phyloP scores from a whole-genome alignment of 2,329 filamentous ascomycete genomes.

The Allantophomopsis lycopodina region DNA sequence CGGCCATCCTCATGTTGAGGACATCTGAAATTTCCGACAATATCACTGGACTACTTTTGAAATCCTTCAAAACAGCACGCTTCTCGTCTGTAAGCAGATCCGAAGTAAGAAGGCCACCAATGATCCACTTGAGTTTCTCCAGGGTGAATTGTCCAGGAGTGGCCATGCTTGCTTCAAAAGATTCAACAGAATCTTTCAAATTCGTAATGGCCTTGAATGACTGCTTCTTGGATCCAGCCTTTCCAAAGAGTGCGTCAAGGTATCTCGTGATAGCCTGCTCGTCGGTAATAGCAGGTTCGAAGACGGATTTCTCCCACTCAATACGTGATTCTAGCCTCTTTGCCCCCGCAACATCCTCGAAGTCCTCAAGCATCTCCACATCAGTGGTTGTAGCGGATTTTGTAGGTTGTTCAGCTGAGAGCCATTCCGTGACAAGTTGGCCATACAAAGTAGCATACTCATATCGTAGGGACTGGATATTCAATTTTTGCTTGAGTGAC shows the following conservation, averaged over 20 bases:
- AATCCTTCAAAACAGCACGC: slow-evolving; percentile 31
- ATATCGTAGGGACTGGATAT: slow-evolving; percentile 36
- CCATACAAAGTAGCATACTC: slow-evolving; percentile 42
- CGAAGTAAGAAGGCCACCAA: slow-evolving; percentile 31
- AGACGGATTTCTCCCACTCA: slow-evolving; percentile 42
- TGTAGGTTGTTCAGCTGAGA: slow-evolving; percentile 19
- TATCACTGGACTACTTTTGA: slow-evolving; percentile 31
- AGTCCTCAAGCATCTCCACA: slow-evolving; percentile 11
- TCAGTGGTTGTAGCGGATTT: slow-evolving; percentile 1
- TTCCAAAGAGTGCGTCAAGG: slow-evolving; percentile 33
- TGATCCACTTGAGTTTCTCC: slow-evolving; percentile 26
- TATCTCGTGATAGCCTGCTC: slow-evolving; percentile 29
- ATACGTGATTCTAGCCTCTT: slow-evolving; percentile 37
- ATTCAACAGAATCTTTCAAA: slow-evolving; percentile 23
- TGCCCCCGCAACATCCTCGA: slow-evolving; percentile 32
- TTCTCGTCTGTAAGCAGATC: slow-evolving; percentile 39
- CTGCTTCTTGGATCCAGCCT: slow-evolving; percentile 18
- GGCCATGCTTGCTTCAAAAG: slow-evolving; percentile 17
- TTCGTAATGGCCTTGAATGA: slow-evolving; percentile 25
- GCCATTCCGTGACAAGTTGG: slow-evolving; percentile 38
- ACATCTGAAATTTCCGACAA: slow-evolving; percentile 40
- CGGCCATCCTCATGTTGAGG: slow-evolving; percentile 38
- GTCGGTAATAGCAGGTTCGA: slow-evolving; percentile 31
- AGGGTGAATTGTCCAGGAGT: slow-evolving; percentile 23
- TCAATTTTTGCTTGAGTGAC: slow-evolving; percentile 29